These are phyloP conservation scores for Cladorrhinum samala DNA, from an alignment of 495 filamentous ascomycete genomes.

Conservation along the genomic window DNA sequence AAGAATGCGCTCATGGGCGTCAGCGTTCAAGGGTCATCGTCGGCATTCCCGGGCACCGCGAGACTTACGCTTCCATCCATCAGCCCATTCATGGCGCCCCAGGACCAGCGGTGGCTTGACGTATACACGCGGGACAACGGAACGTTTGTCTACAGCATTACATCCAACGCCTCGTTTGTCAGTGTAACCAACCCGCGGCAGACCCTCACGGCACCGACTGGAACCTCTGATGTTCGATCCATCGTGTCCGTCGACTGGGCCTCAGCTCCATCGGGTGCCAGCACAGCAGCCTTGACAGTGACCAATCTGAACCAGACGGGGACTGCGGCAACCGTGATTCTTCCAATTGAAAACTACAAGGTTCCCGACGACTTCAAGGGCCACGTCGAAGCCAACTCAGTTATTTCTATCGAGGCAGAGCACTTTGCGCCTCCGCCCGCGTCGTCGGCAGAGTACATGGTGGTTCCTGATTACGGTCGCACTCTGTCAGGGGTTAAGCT, in stretches of 20 bases:
- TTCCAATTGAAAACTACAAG: constrained; percentile 46
- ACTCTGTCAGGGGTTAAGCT: constrained; percentile 51
- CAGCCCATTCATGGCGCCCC: constrained; percentile 44
- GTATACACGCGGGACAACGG: constrained; percentile 51
- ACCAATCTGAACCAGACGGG: constrained; percentile 33
- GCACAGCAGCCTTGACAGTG: constrained; percentile 33
- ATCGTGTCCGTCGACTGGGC: constrained; percentile 49
- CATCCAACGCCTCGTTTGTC: constrained; percentile 44
- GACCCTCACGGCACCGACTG: constrained; percentile 28
- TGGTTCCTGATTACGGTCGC: constrained; percentile 44
- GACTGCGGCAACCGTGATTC: constrained; percentile 39
- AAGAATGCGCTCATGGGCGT: constrained; percentile 52
- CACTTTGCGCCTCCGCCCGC: constrained; percentile 37
- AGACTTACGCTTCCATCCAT: constrained; percentile 44
- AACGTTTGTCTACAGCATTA: constrained; percentile 45
- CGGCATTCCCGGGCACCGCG: constrained; percentile 40
- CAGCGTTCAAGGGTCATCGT: constrained; percentile 46
- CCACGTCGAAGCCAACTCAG: constrained; percentile 50
- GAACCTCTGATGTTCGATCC: constrained; percentile 43
- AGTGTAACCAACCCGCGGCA: constrained; percentile 40
- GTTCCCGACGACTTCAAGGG: constrained; percentile 47
- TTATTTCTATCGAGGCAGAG: constrained; percentile 51
- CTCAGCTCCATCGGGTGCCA: constrained; percentile 40
- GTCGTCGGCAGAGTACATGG: constrained; percentile 31
- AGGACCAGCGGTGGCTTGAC: constrained; percentile 46